Evolutionary conservation across 345 rosid genomes (phyloP), one percentile per base, ranked within the genome.

Genomic region (Lepidium aucheri): DNA sequence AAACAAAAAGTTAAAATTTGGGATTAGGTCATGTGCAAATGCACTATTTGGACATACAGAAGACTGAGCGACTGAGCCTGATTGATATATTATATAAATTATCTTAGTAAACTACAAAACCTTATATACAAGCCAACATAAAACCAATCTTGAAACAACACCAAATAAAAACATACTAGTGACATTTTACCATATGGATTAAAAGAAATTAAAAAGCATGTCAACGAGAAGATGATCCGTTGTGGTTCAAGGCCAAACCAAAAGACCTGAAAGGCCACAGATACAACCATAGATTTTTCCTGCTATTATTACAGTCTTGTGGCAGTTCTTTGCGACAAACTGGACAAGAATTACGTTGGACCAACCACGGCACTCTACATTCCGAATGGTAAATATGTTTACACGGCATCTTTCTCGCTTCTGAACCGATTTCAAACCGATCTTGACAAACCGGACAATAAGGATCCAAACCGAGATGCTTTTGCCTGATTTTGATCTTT

Each of bases 351-450:
- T 72, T 72, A 50, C 33, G 71, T 10, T 49, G 76, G 46, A 65
- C 47, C 47, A 72, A 30, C 76, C 76, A 72, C 32, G 46, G 53
- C 13, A 50, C 54, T 40, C 57, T 65, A 72, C 76, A 72, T 14
- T 56, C 65, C 7, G 45, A 39, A 47, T 73, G 76, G 72, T 65
- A 73, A 11, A 65, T 58, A 65, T 73, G 76, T 73, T 65, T 65
- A 65, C 76, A 65, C 39, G 76, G 67, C 72, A 73, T 34, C 43
- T 59, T 73, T 51, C 72, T 73, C 17, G 76, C 76, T 12, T 26
- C 49, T 4, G 67, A 73, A 13, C 76, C 76, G 14, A 66, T 66
- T 73, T 73, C 67, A 43, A 73, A 73, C 50, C 36, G 61, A 11
- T 65, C 72, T 73, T 73, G 71, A 18, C 76, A 73, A 26, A 73